Evolutionary conservation across 75 land plant genomes (phyloP).

Genomic region (Picea sitchensis): DNA sequence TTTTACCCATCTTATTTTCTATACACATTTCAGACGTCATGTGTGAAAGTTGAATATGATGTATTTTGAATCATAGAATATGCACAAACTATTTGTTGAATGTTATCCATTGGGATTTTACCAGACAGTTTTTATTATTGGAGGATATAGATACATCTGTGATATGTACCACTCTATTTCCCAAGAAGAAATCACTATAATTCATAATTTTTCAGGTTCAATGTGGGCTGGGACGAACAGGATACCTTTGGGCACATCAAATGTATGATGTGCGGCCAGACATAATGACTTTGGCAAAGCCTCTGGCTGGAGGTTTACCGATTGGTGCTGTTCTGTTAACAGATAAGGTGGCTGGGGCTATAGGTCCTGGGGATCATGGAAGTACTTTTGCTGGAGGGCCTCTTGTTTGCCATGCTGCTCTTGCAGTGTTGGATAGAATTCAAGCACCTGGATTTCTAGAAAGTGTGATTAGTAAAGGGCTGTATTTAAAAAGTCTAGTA

Average conservation of each 20-base stretch:
- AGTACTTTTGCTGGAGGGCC: constrained; percentile 96
- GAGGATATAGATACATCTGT: no score
- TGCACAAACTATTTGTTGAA: no score
- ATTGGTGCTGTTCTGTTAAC: constrained; percentile 83
- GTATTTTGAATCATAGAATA: no score
- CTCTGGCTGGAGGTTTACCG: constrained; percentile 93
- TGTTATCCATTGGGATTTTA: no score
- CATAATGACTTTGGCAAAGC: constrained; percentile 94
- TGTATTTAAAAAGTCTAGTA: constrained; percentile 46
- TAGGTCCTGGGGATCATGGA: constrained; percentile 80
- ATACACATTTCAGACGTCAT: no score
- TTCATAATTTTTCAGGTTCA: constrained; percentile 56
- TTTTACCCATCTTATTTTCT: no score
- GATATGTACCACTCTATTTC: not conserved
- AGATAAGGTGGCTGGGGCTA: constrained; percentile 62
- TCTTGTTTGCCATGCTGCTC: constrained; percentile 75
- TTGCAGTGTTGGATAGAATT: constrained; percentile 73
- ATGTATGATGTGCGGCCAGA: constrained; percentile 74
- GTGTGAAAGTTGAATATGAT: no score
- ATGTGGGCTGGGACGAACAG: constrained; percentile 92
- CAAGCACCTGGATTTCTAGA: constrained; percentile 63
- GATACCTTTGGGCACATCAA: constrained; percentile 88
- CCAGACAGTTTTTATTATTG: no score
- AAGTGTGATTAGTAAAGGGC: constrained; percentile 66
- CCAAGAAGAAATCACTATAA: not conserved